Evolutionary conservation across 2,329 filamentous ascomycete species (phyloP), one percentile per base, ranked within the genome.

Genomic region (Orbilia quercus): DNA sequence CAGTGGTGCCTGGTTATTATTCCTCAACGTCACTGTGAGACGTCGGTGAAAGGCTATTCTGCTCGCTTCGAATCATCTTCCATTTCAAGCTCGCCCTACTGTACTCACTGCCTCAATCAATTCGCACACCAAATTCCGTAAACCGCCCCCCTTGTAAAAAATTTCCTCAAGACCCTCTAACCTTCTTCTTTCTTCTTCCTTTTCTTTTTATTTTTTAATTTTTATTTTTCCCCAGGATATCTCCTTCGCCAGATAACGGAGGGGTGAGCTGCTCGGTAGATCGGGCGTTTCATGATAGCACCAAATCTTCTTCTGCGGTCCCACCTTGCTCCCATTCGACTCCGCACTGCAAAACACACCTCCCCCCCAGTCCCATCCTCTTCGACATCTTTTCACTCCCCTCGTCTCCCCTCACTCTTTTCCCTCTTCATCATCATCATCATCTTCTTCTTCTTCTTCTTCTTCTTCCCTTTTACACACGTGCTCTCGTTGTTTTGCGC

Each of bases 21-120:
- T 65, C 54, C 34, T 38, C 63, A 44, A 67, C 63, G 63, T 67
- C 63, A 67, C 59, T 58, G 38, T 58, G 36, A 48, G 53, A 57
- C 50, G 16, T 20, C 40, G 36, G 44, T 23, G 23, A 62, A 59
- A 53, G 54, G 16, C 25, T 66, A 28, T 58, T 14, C 45, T 36
- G 28, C 51, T 57, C 62, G 42, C 47, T 66, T 66, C 44, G 36
- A 51, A 16, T 16, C 34, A 51, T 48, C 47, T 47, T 12, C 51
- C 51, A 45, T 40, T 23, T 11, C 23, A 45, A 20, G 42, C 63
- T 16, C n/a, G 11, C n/a, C n/a, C n/a, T n/a, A n/a, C n/a, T n/a
- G n/a, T n/a, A n/a, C n/a, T n/a, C n/a, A n/a, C n/a, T n/a, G n/a
- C n/a, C n/a, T n/a, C n/a, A n/a, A n/a, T n/a, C n/a, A n/a, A n/a